phyloP scores from a whole-genome alignment of 192 early-diverging fungal species.

The Entomortierella beljakovae region DNA sequence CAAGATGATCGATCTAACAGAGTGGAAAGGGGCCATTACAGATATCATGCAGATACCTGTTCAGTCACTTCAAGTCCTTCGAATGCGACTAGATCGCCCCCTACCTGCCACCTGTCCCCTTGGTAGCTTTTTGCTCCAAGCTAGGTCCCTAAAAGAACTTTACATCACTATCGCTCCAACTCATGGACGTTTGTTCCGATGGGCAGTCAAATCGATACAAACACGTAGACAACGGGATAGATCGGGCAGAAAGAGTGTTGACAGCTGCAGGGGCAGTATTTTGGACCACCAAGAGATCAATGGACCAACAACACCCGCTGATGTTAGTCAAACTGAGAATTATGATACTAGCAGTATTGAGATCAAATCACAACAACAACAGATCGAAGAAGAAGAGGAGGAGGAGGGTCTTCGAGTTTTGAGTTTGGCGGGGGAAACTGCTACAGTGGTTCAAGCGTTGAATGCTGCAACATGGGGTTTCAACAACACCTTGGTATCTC shows the following conservation, averaged over 20 bases:
- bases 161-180: conserved; percentile 19
- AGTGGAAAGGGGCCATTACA: conserved; percentile 15
- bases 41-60: conserved; percentile 20
- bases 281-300: no score
- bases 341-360: not conserved
- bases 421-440: conserved; percentile 21
- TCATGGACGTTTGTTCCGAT: conserved; percentile 10
- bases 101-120: not conserved
- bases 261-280: not conserved
- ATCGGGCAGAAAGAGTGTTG: not conserved
- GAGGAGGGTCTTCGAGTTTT: conserved; percentile 2
- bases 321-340: no score
- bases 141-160: not conserved
- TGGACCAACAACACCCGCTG: not conserved
- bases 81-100: conserved; percentile 13
- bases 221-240: not conserved
- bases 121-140: not conserved
- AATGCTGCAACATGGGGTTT: conserved; percentile 5
- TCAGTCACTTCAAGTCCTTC: not conserved
- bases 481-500: not conserved
- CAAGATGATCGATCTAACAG: conserved; percentile 13
- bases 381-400: no score
- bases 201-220: conserved; percentile 4
- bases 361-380: not conserved
- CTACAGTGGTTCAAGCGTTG: not conserved